Conservation (phyloP, 768 basidiomycete species). For the Mycena galericulata region DNA sequence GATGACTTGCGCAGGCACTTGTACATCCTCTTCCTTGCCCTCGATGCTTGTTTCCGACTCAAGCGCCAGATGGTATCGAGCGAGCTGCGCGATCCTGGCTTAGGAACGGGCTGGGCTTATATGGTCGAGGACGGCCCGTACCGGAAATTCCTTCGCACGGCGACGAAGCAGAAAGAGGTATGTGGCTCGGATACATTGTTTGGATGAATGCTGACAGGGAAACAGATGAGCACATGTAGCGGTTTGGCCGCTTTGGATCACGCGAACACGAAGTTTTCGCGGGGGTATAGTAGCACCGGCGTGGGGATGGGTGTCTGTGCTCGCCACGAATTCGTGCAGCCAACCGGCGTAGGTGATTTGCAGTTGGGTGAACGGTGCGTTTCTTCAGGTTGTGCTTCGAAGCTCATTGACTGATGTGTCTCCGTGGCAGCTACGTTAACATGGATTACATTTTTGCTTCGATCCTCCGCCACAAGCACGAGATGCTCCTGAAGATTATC, state of each 20-base stretch:
- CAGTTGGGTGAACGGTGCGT: too few species aligned
- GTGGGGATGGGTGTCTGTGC: too few species aligned
- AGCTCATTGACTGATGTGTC: too few species aligned
- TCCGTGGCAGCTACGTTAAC: constrained; percentile 25
- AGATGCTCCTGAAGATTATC: neutral
- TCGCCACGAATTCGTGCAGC: too few species aligned
- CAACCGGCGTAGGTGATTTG: too few species aligned
- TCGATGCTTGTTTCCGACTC: constrained; percentile 29
- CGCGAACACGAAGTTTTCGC: too few species aligned
- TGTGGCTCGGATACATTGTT: neutral
- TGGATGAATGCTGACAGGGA: too few species aligned
- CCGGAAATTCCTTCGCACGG: constrained; percentile 4
- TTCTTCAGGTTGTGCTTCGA: too few species aligned
- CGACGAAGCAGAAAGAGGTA: constrained; percentile 25
- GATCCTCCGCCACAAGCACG: neutral
- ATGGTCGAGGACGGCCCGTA: constrained; percentile 4
- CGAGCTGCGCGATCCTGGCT: constrained; percentile 28
- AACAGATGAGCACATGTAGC: too few species aligned
- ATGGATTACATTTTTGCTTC: constrained; percentile 26
- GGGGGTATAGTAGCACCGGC: too few species aligned
- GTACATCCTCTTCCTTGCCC: constrained; percentile 17
- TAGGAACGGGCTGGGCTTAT: too few species aligned
- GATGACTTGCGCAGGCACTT: neutral
- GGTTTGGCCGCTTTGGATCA: too few species aligned
- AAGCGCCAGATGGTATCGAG: constrained; percentile 28